Base-by-base conservation (phyloP, 306 rosid species). In the Vigna unguiculata region DNA sequence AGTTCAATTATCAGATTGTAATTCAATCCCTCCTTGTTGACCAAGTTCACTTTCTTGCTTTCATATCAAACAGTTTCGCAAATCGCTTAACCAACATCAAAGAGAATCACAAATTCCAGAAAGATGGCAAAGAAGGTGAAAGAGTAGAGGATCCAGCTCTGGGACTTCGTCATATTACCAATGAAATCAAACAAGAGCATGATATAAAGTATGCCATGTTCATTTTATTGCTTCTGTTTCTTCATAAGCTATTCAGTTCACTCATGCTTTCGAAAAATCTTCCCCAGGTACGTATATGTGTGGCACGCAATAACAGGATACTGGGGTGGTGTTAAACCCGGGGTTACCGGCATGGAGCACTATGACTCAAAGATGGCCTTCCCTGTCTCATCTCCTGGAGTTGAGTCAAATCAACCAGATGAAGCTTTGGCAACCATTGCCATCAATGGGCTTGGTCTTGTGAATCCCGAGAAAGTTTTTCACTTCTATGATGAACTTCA, bases 221-320 rank as follows among this genome's bases (percentile, higher is more conserved):
- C 32, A 57, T 78, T 49, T 78, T 11, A 60, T 32, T 24, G 46
- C 17, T 66, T 34, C 1, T 61, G 66, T 71, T 32, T 69, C 22
- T n/a, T 30, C 71, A 5, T 47, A 49, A 13, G 38, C 17, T 60
- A 55, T 36, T 58, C 9, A 16, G 13, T 68, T 75, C 30, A 8
- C 58, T 59, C 19, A n/a, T 49, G 28, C 66, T 79, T 74, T 83
- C 46, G 48, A 71, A 32, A 24, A 22, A 55, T 65, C 30, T 45
- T 45, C 10, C 16, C 32, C 65, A 93, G 98, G 87, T 76, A 87
- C 20, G 87, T 92, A 55, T 93, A 90, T 68, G 94, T 91, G 60
- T 93, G 98, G 96, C 97, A 93, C 76, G 97, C 98, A 5, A 88
- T 93, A 78, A 88, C 93, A 13, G 98, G 98, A 20, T 93, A 93